Evolutionary conservation across 768 basidiomycete genomes (phyloP), one percentile per base, ranked within the genome.

Genomic region (Nidularia pulvinata): DNA sequence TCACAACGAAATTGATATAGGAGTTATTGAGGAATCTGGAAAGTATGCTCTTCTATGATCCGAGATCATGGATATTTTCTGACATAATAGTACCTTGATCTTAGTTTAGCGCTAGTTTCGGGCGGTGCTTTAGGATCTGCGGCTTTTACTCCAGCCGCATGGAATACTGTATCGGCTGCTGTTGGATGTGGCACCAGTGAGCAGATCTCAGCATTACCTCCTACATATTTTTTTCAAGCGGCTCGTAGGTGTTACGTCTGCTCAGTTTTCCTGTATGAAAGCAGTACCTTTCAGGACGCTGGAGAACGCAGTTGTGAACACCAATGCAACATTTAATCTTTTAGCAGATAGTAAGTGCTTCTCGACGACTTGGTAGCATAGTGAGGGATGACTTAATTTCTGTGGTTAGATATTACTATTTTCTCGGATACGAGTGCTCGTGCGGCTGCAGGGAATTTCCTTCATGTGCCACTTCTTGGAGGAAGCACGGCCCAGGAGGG

Each of bases 241-340:
- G 60, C 50, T 16, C 35, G n/a, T n/a, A 19, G 25, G 10, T 10
- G 16, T 39, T 22, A 59, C 66, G 49, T 59, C 59, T 19, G 59
- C 64, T 13, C 74, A 76, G 48, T 51, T 74, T 5, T 46, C 63
- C 7, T 76, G 74, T 49, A 74, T 74, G 74, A 64, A 72, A 53
- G 55, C 58, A 9, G 64, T 70, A 4, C 63, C 72, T 14, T 61
- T 52, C 52, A 58, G 60, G 7, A 66, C 57, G 30, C 53, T 76
- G 13, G 68, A 72, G 47, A 61, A 69, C 49, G 70, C 69, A 0
- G 69, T 71, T 1, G 63, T 69, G 39, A 66, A 54, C 30, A 65
- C 66, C 1, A 65, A 62, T 46, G 48, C 58, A 6, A 52, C 54
- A 4, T 74, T 76, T 53, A 54, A 52, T n/a, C 65, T 65, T 11